phyloP scores from a whole-genome alignment of 2,329 filamentous ascomycete genomes.

The Dothideomycetidae sp. region DNA sequence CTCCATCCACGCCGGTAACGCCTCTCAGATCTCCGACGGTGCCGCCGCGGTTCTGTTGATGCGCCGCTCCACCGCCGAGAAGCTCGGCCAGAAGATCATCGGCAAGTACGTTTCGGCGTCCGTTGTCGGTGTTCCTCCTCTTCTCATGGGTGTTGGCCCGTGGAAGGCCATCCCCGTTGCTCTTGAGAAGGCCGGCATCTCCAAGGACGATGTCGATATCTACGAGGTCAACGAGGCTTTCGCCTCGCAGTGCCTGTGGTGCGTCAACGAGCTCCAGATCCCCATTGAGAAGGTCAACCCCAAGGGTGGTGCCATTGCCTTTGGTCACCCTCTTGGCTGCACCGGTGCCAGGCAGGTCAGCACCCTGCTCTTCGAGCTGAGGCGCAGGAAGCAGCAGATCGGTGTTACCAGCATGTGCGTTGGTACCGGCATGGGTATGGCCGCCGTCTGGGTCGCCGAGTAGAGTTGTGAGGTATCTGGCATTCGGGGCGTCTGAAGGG shows the following conservation, averaged over 20 bases:
- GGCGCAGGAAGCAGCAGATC: constrained; percentile 67
- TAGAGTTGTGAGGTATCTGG: constrained; percentile 30
- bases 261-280: constrained; percentile 72
- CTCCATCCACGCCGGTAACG: constrained; percentile 90
- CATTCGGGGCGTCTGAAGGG: background rate
- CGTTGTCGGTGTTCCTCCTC: constrained; percentile 75
- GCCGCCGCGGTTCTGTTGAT: constrained; percentile 91
- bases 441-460: constrained; percentile 89
- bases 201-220: constrained; percentile 84
- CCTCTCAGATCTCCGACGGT: constrained; percentile 88
- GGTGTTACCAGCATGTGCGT: constrained; percentile 94
- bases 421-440: constrained; percentile 89
- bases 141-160: constrained; percentile 91
- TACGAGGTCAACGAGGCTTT: constrained; percentile 99
- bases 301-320: constrained; percentile 91
- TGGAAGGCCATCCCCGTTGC: constrained; percentile 93
- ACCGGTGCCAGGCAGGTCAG: constrained; percentile 89
- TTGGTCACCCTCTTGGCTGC: constrained; percentile 83
- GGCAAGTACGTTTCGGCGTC: constrained; percentile 84
- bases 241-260: constrained; percentile 88
- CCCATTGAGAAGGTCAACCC: constrained; percentile 85
- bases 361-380: constrained; percentile 80
- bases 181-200: constrained; percentile 72
- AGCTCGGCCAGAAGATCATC: constrained; percentile 72
- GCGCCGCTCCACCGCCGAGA: constrained; percentile 82